Evolutionary conservation across 768 basidiomycete species (phyloP), one percentile per base, ranked within the genome.

Genomic region (Pholiota molesta): DNA sequence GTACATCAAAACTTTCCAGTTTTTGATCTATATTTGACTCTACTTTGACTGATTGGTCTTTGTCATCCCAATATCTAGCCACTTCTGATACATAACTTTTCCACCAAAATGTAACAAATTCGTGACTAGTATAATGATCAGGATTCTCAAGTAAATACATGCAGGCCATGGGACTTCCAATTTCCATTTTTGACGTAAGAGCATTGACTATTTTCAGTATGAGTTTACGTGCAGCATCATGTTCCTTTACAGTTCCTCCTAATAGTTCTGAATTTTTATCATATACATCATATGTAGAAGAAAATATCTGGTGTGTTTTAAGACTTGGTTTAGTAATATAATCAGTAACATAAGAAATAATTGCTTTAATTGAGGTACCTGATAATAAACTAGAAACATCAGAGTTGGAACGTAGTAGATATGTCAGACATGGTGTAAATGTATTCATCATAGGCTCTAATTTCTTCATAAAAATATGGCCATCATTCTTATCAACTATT

Each of bases 281-380:
- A 53, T 74, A 71, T 0, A 76, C 60, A 10, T 68, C 58, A 13
- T 62, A 59, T 0, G 76, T 63, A 8, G 73, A 60, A 0, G 78
- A 70, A 68, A 81, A 80, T 28, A 79, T 69, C 14, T 66, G 67
- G 65, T 78, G 71, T 0, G 75, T 78, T 49, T 80, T 82, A 11
- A 83, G 61, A 1, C 66, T 45, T 0, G 68, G 49, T 63, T 83
- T 83, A 0, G 77, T 80, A 0, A 82, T 71, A 65, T 83, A 83
- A 37, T 83, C 78, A 5, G 79, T 71, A 0, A 80, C 70, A 68
- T 80, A 81, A 21, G 72, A 66, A 0, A 79, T 60, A 2, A 78
- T 69, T 16, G 76, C 71, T 54, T 79, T 78, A 1, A 81, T 70
- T 0, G 75, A 68, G 3, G 79, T 81, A 0, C 79, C 79, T 19